Evolutionary conservation across 1,284 basidiomycete species (phyloP), one percentile per base, ranked within the genome.

Genomic region (Rhodotorula sp.): DNA sequence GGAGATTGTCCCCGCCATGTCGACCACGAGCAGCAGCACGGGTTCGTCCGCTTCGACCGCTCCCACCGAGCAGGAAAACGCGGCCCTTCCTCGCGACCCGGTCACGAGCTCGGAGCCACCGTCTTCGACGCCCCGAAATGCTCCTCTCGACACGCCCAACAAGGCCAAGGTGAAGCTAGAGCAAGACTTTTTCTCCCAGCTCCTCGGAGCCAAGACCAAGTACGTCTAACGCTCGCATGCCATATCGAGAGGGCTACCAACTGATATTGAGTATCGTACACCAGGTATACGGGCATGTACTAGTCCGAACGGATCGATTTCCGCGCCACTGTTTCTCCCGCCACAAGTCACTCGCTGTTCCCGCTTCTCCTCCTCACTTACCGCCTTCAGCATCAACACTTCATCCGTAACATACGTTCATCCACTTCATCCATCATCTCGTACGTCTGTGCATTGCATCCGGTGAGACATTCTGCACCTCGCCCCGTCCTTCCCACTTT

Each of bases 141-240:
- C 37, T 12, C 37, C 10, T 42, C 37, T 42, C 37, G 30, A 8
- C 22, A 22, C 26, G 29, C 22, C n/a, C n/a, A 44, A 37, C 42
- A 46, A 45, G 46, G 46, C 30, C 17, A 54, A 67, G 18, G 33
- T 24, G 22, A 20, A 45, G 53, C 17, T 22, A 17, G 65, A 62
- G 56, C 62, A 62, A 42, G 69, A 67, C 37, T 67, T 48, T 46
- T 70, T 70, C 48, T 63, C 69, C 14, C 60, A 54, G n/a, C 18
- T 70, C 6, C 44, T 70, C 2, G 69, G 69, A 1, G 20, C 69
- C 14, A 56, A 66, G 6, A 69, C 58, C 56, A 56, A 54, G 65
- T 67, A n/a, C 18, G 65, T 49, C 10, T 7, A 17, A 18, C 15
- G 1, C 18, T 17, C 15, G 10, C 42, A 1, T 44, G 8, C 18